phyloP scores from a whole-genome alignment of 768 basidiomycete species.

The Phanerochaete sordida region DNA sequence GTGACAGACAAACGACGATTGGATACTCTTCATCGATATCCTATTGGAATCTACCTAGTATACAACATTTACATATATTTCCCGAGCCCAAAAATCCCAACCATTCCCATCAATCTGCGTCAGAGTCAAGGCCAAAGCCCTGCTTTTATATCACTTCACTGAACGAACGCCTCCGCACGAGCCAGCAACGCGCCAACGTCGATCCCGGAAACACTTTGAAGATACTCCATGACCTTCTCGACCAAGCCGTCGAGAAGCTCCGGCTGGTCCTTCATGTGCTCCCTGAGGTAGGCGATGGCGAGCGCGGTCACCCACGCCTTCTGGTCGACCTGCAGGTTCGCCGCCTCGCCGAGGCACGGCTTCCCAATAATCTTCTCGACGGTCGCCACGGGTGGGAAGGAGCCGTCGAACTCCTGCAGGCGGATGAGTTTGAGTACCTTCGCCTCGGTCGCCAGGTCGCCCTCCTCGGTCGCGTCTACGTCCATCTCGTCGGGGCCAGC shows the following conservation, averaged over 20 bases:
- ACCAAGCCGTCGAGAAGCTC: slow-evolving; percentile 41
- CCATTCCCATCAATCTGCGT: too few relatives aligned
- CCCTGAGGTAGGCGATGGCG: slow-evolving; percentile 42
- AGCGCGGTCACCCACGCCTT: slow-evolving; percentile 48
- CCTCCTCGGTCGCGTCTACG: not conserved
- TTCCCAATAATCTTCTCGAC: slow-evolving; percentile 36
- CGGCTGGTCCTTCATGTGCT: slow-evolving; percentile 33
- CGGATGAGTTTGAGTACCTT: slow-evolving; percentile 25
- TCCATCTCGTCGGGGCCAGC: too few relatives aligned
- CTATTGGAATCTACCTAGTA: too few relatives aligned
- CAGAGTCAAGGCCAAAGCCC: too few relatives aligned
- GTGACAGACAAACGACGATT: too few relatives aligned
- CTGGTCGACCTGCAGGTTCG: not conserved
- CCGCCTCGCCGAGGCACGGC: slow-evolving; percentile 22
- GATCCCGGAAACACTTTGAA: too few relatives aligned
- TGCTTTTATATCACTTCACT: too few relatives aligned
- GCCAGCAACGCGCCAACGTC: too few relatives aligned
- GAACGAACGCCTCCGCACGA: too few relatives aligned
- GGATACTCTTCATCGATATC: too few relatives aligned
- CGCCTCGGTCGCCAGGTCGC: not conserved
- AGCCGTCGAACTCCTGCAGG: slow-evolving; percentile 46
- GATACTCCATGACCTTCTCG: slow-evolving; percentile 33
- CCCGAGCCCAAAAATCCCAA: too few relatives aligned
- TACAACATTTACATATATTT: too few relatives aligned
- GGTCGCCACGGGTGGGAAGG: slow-evolving; percentile 32